Evolutionary conservation across 306 rosid genomes (phyloP).

Genomic region (Vachellia collinsii): DNA sequence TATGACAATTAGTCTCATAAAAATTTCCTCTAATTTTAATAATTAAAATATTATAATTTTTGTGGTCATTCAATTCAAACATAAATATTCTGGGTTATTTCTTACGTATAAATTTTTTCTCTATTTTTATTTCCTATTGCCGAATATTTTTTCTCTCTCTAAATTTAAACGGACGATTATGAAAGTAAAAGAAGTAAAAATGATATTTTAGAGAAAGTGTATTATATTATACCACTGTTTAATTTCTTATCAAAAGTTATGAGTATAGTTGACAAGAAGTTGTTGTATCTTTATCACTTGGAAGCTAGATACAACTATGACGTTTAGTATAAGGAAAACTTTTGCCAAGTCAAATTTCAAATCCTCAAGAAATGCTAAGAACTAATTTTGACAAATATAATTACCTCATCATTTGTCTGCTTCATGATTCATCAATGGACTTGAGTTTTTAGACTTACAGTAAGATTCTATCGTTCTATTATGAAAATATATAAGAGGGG

Average conservation of each 20-base stretch:
- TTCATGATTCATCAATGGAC: not conserved
- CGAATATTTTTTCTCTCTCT: not conserved
- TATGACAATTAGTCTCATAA: not conserved
- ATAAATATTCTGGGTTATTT: not conserved
- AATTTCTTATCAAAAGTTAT: not conserved
- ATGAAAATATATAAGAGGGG: not conserved
- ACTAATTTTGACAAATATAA: not conserved
- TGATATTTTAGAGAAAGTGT: not conserved
- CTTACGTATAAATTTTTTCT: not conserved
- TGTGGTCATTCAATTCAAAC: not conserved
- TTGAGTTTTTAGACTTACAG: not conserved
- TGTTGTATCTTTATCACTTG: not conserved
- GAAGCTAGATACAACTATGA: not conserved
- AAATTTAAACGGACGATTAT: not conserved
- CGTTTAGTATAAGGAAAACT: not conserved
- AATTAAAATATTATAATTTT: too few relatives aligned
- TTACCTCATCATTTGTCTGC: not conserved
- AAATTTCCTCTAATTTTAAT: too few relatives aligned
- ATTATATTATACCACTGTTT: not conserved
- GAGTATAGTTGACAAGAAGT: not conserved
- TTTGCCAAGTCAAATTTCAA: slow-evolving; percentile 15
- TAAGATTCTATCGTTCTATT: not conserved
- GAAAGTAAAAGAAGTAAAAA: not conserved
- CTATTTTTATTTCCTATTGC: not conserved
- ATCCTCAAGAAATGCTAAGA: not conserved